Percentiles rank a stretch among this genome's conserved stretches.
Conservation (phyloP, 2,329 filamentous ascomycete species). For the Penicillium freii region DNA sequence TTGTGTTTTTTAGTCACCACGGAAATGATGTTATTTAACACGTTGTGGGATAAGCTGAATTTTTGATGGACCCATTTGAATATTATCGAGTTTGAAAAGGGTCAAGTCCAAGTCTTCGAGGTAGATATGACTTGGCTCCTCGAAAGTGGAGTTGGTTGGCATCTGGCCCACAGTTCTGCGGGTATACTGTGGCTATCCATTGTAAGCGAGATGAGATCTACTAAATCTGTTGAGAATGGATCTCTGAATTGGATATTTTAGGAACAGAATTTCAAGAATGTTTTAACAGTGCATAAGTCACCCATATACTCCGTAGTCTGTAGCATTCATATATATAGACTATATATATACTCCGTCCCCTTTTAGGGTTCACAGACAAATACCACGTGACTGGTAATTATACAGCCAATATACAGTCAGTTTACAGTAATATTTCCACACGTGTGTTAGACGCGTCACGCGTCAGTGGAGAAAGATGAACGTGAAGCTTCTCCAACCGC, state of each 20-base stretch:
- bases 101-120: not conserved
- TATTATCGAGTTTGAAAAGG: not conserved
- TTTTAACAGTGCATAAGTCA: not conserved
- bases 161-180: not conserved
- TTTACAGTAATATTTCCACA: not conserved
- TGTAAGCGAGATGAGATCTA: conserved; percentile 7
- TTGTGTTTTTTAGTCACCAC: not conserved
- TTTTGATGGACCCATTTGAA: not conserved
- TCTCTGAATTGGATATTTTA: not conserved
- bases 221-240: not conserved
- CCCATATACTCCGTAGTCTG: not conserved
- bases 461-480: conserved; percentile 5
- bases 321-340: too few species aligned
- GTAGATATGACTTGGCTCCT: not conserved
- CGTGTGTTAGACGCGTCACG: conserved; percentile 5
- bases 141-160: conserved; percentile 5
- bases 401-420: not conserved
- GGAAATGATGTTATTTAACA: not conserved
- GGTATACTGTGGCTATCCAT: not conserved
- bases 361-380: not conserved
- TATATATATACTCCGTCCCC: too few species aligned
- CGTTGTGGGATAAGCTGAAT: not conserved
- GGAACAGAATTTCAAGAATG: not conserved
- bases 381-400: not conserved
- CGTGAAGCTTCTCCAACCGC: conserved; percentile 6